Evolutionary conservation across 2,329 filamentous ascomycete species (phyloP).

Genomic region (Phaeosphaeria sp.): DNA sequence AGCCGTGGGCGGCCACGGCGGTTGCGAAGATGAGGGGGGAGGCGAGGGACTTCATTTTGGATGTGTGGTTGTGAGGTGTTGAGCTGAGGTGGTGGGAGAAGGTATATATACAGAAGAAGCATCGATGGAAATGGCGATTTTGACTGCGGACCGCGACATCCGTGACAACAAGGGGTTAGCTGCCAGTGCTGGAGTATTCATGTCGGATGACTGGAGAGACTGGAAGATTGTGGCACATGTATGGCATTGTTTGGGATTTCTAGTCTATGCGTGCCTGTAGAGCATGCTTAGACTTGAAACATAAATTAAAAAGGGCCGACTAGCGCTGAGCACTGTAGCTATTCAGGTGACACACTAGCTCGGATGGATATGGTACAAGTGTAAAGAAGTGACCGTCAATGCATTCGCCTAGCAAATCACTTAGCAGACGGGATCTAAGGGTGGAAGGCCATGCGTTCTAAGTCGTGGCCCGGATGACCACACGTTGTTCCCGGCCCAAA

Average conservation of each 20-base stretch:
- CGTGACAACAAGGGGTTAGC: not conserved
- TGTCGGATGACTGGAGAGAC: slow-evolving; percentile 9
- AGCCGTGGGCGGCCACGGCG: slow-evolving; percentile 43
- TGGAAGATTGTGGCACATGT: slow-evolving; percentile 15
- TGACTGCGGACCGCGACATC: not conserved
- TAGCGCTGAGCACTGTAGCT: not conserved
- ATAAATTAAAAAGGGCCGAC: not conserved
- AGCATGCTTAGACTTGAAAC: not conserved
- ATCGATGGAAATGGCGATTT: not conserved
- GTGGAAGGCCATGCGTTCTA: no score
- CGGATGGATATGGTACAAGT: not conserved
- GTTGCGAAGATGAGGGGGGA: slow-evolving; percentile 35
- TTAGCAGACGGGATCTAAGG: not conserved
- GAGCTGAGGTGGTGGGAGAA: slow-evolving; percentile 9
- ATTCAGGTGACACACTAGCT: not conserved
- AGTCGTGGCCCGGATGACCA: no score
- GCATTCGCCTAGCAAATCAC: not conserved
- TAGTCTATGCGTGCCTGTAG: not conserved
- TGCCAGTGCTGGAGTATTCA: not conserved
- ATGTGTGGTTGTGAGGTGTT: not conserved
- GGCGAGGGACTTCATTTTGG: slow-evolving; percentile 43
- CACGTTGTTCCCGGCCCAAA: no score
- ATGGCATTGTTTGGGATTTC: slow-evolving; percentile 22
- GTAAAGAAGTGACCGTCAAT: not conserved
- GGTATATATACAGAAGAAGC: slow-evolving; percentile 4